Evolutionary conservation across 768 basidiomycete species (phyloP).

Genomic region (Serendipita sp.): DNA sequence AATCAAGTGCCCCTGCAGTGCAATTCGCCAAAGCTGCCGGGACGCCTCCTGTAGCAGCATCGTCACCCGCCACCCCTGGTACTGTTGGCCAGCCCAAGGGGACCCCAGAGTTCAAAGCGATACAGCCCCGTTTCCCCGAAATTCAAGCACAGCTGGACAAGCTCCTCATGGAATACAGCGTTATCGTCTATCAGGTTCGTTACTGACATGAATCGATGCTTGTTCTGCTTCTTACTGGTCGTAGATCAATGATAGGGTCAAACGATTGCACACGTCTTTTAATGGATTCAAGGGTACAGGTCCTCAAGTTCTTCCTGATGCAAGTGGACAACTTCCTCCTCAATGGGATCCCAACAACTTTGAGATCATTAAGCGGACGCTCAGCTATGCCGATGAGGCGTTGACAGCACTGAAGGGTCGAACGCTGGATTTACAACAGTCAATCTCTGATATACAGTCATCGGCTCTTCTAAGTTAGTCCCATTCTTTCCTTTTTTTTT

Average conservation of each 20-base stretch:
- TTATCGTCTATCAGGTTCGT: constrained; percentile 5
- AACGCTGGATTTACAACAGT: constrained; percentile 13
- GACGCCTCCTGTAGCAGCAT: too few species aligned
- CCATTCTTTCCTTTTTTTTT: neutral
- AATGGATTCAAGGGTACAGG: constrained; percentile 7
- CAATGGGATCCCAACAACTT: neutral
- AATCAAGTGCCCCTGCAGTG: too few species aligned
- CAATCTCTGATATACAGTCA: constrained; percentile 19
- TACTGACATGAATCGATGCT: constrained; percentile 19
- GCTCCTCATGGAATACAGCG: constrained; percentile 32
- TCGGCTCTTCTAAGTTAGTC: constrained; percentile 20
- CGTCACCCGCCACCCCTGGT: too few species aligned
- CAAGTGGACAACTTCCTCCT: neutral
- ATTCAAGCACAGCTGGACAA: constrained; percentile 32
- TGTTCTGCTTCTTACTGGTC: constrained; percentile 23
- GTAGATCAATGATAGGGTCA: constrained; percentile 20
- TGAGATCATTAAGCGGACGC: constrained; percentile 18
- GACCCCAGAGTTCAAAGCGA: constrained; percentile 36
- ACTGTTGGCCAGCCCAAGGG: too few species aligned
- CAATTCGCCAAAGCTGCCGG: too few species aligned
- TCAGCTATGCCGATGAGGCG: constrained; percentile 26
- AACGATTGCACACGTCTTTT: constrained; percentile 7
- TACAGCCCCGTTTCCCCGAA: constrained; percentile 48
- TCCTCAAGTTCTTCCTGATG: neutral
- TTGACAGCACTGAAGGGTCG: constrained; percentile 17